A percentile compares a stretch with the other conserved stretches of the same genome.
Conservation (phyloP, 768 basidiomycete species). For the Termitomyces sp. region DNA sequence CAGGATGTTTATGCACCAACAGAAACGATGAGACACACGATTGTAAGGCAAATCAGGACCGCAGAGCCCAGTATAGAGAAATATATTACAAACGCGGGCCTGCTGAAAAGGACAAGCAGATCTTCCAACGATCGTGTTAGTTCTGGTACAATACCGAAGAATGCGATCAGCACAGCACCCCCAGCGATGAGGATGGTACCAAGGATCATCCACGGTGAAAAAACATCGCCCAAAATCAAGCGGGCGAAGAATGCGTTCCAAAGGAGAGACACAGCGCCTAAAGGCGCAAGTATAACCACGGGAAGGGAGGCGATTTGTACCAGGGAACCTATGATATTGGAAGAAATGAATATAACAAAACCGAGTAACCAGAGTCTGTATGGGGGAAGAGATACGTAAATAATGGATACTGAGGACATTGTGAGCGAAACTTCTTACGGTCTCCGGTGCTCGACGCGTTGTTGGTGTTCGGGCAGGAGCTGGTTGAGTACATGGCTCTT, state of each 20-base stretch:
- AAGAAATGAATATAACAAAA: constrained; percentile 82
- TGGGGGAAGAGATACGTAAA: neutral
- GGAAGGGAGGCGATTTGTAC: constrained; percentile 94
- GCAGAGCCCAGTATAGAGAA: constrained; percentile 67
- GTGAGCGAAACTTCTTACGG: constrained; percentile 50
- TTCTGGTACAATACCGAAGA: constrained; percentile 92
- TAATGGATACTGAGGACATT: neutral
- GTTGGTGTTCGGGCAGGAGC: constrained; percentile 56
- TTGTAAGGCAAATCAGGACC: constrained; percentile 55
- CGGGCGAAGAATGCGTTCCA: constrained; percentile 94
- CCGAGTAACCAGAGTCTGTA: constrained; percentile 82
- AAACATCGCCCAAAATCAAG: constrained; percentile 79
- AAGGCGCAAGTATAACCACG: constrained; percentile 90
- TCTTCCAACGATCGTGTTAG: constrained; percentile 84
- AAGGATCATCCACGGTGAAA: constrained; percentile 81
- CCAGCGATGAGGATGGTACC: constrained; percentile 86
- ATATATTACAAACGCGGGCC: constrained; percentile 79
- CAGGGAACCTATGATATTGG: constrained; percentile 83
- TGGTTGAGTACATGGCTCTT: constrained; percentile 91
- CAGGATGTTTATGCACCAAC: neutral
- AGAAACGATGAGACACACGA: constrained; percentile 43
- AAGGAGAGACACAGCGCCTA: constrained; percentile 88
- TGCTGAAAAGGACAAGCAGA: constrained; percentile 68
- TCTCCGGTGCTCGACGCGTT: constrained; percentile 70
- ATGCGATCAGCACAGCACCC: constrained; percentile 84